Base-by-base conservation (phyloP, 78 protist species). In the Bigelowiella natans region DNA sequence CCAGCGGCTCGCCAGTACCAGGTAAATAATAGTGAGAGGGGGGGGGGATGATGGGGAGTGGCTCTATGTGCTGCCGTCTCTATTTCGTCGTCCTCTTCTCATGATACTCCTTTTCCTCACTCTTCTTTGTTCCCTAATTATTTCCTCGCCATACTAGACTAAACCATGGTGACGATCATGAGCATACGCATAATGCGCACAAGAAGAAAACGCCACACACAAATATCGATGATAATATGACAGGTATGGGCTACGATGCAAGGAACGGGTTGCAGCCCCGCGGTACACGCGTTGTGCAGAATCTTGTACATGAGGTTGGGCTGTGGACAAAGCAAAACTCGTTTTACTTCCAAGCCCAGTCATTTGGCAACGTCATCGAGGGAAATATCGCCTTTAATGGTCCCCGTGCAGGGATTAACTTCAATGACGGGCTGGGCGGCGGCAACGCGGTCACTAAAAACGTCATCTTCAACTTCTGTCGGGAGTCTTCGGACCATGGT, bases 381-480 rank as follows among this genome's bases (percentile, higher is more conserved):
- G 40, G 39, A 31, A 92, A 92, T 39, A 91, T 93, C 63, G 2
- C 36, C 36, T 93, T 86, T 88, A 93, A 93, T 90, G 89, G 93
- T 31, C 93, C 94, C 39, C 31, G 94, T 30, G 94, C 94, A 0
- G 93, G 90, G 11, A 39, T 93, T 82, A 93, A 90, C 51, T 0
- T 86, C 29, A 90, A 93, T 88, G 94, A 93, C 39, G 94, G 94
- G 0, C 51, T 90, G 30, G 94, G 94, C 82, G 94, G 94, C 0
- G 93, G 86, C 40, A 37, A 37, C 86, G 36, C 0, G 3, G 1
- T 92, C 83, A 18, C 40, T 0, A 31, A 11, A 37, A 90, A 90
- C n/a, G 85, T 93, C 36, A 3, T 93, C 30, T 90, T 38, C 83
- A 36, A 39, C 38, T 26, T 87, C 1, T 90, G 94, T 39, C 91